Evolutionary conservation across 345 rosid species (phyloP).

Genomic region (Syzygium aqueum): DNA sequence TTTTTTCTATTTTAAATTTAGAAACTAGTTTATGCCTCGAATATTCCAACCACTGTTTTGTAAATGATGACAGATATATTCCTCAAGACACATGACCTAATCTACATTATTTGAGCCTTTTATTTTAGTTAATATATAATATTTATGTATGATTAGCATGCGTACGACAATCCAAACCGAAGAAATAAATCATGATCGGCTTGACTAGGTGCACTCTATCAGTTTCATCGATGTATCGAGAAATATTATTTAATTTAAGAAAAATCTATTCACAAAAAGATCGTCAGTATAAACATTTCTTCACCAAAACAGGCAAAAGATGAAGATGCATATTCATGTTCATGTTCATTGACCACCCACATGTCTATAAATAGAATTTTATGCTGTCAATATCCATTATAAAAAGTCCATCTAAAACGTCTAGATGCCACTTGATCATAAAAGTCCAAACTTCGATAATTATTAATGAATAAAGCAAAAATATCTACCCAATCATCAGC

Average conservation of each 20-base stretch:
- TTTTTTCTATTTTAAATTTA: background rate
- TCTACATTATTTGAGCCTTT: background rate
- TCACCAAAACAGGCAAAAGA: background rate
- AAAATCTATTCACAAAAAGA: background rate
- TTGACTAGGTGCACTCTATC: background rate
- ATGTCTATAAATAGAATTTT: background rate
- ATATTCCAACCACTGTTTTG: slow-evolving; percentile 2
- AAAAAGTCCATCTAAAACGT: background rate
- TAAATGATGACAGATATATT: background rate
- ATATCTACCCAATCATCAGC: background rate
- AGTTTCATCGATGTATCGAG: background rate
- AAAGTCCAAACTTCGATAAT: background rate
- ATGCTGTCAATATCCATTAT: background rate
- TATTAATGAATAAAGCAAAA: background rate
- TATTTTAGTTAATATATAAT: background rate
- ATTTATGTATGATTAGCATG: background rate
- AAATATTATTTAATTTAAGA: background rate
- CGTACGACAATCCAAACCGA: background rate
- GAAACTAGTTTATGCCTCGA: background rate
- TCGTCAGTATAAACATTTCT: background rate
- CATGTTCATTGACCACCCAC: background rate
- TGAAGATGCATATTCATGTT: background rate
- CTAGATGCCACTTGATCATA: background rate
- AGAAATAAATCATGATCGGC: background rate
- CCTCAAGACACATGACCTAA: background rate